Conservation (phyloP, 1,284 basidiomycete species). For the Pyrrhoderma lamaoense region DNA sequence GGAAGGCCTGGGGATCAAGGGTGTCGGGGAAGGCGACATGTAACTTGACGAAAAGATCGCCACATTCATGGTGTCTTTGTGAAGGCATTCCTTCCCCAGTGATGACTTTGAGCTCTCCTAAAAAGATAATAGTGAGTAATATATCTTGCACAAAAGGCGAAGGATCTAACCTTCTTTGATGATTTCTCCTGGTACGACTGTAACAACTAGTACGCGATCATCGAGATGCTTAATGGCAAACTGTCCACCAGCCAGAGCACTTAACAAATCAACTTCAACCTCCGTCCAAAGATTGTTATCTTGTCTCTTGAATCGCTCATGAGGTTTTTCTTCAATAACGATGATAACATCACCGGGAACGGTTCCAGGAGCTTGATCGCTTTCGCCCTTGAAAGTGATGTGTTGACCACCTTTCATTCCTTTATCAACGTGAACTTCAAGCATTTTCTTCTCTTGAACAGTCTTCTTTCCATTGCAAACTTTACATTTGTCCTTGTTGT, state of each 20-base stretch:
- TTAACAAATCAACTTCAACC: constrained; percentile 88
- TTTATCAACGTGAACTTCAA: constrained; percentile 99
- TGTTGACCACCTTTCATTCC: constrained; percentile 99
- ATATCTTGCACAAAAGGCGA: neutral
- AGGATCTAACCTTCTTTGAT: constrained; percentile 77
- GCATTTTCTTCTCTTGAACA: constrained; percentile 90
- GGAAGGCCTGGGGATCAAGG: constrained; percentile 64
- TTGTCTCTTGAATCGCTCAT: constrained; percentile 87
- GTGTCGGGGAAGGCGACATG: constrained; percentile 86
- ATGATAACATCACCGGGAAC: constrained; percentile 96
- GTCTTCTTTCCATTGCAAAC: constrained; percentile 96
- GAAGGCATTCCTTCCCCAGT: constrained; percentile 98
- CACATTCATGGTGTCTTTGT: constrained; percentile 93
- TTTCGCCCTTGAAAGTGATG: constrained; percentile 91
- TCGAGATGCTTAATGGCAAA: constrained; percentile 92
- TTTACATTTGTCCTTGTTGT: constrained; percentile 90
- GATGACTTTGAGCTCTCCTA: constrained; percentile 88
- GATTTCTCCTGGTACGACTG: constrained; percentile 85
- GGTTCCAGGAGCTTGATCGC: constrained; percentile 89
- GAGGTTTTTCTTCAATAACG: constrained; percentile 93
- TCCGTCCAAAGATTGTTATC: constrained; percentile 90
- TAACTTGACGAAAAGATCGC: constrained; percentile 89
- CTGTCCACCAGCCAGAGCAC: constrained; percentile 89
- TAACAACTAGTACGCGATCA: constrained; percentile 82
- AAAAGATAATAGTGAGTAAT: constrained; percentile 5